These are phyloP conservation scores for Fomitopsis betulina DNA, from an alignment of 1,284 basidiomycete genomes.

Conservation along the genomic window DNA sequence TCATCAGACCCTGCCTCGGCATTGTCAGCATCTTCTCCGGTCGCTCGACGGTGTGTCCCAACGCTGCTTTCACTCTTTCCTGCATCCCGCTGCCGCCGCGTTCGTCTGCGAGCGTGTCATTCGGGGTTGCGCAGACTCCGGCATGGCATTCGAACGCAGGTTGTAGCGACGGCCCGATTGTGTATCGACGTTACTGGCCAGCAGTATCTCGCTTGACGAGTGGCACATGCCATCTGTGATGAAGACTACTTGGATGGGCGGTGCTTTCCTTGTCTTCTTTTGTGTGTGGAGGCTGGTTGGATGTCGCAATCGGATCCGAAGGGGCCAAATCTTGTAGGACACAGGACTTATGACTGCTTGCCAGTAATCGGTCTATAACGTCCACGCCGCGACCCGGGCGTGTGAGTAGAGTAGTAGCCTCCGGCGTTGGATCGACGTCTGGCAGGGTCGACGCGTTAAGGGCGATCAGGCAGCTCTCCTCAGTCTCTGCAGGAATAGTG, in stretches of 20 bases:
- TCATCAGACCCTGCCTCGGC: not conserved
- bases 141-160: not conserved
- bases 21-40: not conserved
- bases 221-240: not conserved
- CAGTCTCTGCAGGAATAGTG: too few species aligned
- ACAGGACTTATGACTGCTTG: not conserved
- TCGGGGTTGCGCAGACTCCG: too few species aligned
- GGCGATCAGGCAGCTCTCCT: not conserved
- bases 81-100: not conserved
- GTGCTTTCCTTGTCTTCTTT: too few species aligned
- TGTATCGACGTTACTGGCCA: not conserved
- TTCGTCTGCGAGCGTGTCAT: not conserved
- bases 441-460: not conserved
- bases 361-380: too few species aligned
- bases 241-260: too few species aligned
- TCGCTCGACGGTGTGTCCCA: not conserved
- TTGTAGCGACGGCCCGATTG: not conserved
- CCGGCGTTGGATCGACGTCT: too few species aligned
- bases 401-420: too few species aligned
- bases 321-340: too few species aligned
- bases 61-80: not conserved
- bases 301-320: too few species aligned
- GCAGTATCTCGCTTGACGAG: not conserved
- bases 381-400: too few species aligned
- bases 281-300: too few species aligned